Percentiles rank a stretch among this genome's conserved stretches.
Conservation (phyloP, 2,329 filamentous ascomycete species). For the Alternaria incomplexa region DNA sequence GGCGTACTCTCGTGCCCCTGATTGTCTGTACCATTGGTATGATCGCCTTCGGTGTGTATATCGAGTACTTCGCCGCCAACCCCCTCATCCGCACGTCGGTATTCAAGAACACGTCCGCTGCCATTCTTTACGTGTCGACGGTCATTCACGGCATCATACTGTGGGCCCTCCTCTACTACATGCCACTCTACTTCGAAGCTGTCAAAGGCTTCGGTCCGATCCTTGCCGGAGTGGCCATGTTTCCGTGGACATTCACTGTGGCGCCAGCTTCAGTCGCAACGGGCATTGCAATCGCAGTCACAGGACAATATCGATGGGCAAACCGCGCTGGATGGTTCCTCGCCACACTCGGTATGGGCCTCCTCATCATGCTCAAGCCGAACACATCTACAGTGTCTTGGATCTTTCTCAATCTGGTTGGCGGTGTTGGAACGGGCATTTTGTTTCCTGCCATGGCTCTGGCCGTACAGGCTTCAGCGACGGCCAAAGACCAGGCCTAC, state of each 20-base stretch:
- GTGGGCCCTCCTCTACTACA: slow-evolving; percentile 50
- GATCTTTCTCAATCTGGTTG: slow-evolving; percentile 66
- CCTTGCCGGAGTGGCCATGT: slow-evolving; percentile 48
- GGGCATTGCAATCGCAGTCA: slow-evolving; percentile 61
- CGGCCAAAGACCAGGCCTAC: slow-evolving; percentile 64
- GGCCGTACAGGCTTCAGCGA: slow-evolving; percentile 67
- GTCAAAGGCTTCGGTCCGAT: slow-evolving; percentile 50
- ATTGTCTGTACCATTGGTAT: slow-evolving; percentile 61
- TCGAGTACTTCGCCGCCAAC: slow-evolving; percentile 58
- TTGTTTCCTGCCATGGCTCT: slow-evolving; percentile 69
- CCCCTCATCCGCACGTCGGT: slow-evolving; percentile 57
- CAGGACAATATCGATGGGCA: slow-evolving; percentile 66
- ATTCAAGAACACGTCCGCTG: slow-evolving; percentile 58
- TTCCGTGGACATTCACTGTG: slow-evolving; percentile 62
- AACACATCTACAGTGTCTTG: slow-evolving; percentile 61
- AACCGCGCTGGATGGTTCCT: slow-evolving; percentile 68
- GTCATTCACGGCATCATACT: slow-evolving; percentile 63
- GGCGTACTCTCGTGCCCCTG: slow-evolving; percentile 67
- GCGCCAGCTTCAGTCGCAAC: slow-evolving; percentile 64
- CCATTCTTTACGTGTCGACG: slow-evolving; percentile 60
- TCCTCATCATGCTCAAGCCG: slow-evolving; percentile 58
- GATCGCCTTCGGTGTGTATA: slow-evolving; percentile 61
- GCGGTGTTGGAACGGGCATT: slow-evolving; percentile 68
- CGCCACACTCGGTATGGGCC: slow-evolving; percentile 64
- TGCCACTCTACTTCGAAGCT: slow-evolving; percentile 52